Evolutionary conservation across 2,329 filamentous ascomycete species (phyloP).

Genomic region (Colletotrichum orbiculare): DNA sequence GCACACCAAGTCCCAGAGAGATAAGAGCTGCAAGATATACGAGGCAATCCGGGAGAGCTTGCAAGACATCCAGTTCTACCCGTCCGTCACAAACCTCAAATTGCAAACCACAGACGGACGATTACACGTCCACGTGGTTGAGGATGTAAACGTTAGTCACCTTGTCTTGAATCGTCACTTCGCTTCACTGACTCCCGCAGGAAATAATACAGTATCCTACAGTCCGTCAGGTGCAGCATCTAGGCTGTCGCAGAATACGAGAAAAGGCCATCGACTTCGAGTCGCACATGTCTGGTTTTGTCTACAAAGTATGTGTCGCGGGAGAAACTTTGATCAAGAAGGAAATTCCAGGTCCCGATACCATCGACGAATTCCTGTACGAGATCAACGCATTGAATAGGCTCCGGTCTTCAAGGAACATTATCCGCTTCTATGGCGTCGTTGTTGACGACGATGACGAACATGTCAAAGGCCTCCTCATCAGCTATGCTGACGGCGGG

Average conservation of each 20-base stretch:
- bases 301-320: constrained; percentile 87
- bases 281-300: constrained; percentile 94
- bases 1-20: constrained; percentile 82
- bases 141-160: constrained; percentile 80
- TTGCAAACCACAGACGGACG: constrained; percentile 88
- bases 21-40: constrained; percentile 94
- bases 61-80: constrained; percentile 93
- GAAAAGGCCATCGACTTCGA: constrained; percentile 87
- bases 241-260: constrained; percentile 71
- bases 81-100: constrained; percentile 95
- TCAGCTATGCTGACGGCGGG: constrained; percentile 87
- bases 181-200: constrained; percentile 44
- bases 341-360: constrained; percentile 95
- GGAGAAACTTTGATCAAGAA: constrained; percentile 88
- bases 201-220: constrained; percentile 92
- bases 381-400: constrained; percentile 94
- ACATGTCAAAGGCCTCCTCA: constrained; percentile 86
- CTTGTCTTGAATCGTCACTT: constrained; percentile 9
- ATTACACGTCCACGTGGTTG: constrained; percentile 96
- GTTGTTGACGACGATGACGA: constrained; percentile 82
- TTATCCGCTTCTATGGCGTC: constrained; percentile 88
- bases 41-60: constrained; percentile 93
- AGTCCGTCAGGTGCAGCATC: constrained; percentile 77
- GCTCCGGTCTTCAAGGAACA: constrained; percentile 76
- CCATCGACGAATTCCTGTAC: constrained; percentile 95